Evolutionary conservation across 495 filamentous ascomycete species (phyloP).

Genomic region (Chaetomidium leptoderma): DNA sequence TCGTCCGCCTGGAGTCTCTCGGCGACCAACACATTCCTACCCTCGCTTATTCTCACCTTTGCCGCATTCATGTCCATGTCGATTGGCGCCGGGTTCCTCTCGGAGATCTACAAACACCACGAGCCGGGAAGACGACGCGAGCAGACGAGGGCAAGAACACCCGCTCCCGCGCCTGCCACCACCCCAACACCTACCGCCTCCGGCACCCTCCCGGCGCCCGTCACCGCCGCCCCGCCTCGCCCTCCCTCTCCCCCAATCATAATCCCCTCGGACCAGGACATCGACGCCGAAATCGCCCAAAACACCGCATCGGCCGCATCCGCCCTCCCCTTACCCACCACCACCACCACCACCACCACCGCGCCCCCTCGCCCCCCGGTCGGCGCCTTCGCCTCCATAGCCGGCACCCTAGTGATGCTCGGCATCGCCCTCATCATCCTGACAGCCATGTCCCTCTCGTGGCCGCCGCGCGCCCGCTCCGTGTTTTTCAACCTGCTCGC

Average conservation of each 20-base stretch:
- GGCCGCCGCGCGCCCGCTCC: constrained; percentile 63
- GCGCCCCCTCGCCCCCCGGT: constrained; percentile 33
- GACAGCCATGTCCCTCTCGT: constrained; percentile 68
- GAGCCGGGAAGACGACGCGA: constrained; percentile 57
- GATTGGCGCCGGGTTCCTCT: constrained; percentile 76
- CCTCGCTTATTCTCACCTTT: constrained; percentile 70
- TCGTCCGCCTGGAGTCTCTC: constrained; percentile 62
- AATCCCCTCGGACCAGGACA: constrained; percentile 79
- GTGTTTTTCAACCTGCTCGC: constrained; percentile 65
- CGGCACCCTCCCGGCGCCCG: constrained; percentile 59
- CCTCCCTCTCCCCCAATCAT: constrained; percentile 58
- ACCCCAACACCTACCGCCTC: constrained; percentile 25
- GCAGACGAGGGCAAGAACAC: constrained; percentile 35
- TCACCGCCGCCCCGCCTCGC: constrained; percentile 46
- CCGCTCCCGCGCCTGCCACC: constrained; percentile 18
- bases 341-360: constrained; percentile 4
- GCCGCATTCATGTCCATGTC: constrained; percentile 59
- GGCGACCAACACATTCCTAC: constrained; percentile 59
- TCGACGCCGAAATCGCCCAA: constrained; percentile 54
- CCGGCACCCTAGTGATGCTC: constrained; percentile 70
- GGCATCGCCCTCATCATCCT: constrained; percentile 68
- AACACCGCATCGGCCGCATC: constrained; percentile 35
- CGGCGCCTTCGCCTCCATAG: constrained; percentile 64
- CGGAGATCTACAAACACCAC: constrained; percentile 84
- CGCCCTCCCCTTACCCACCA: constrained; percentile 16